These are phyloP conservation scores for Gloeostereum incarnatum DNA, from an alignment of 768 basidiomycete genomes.

Conservation along the genomic window DNA sequence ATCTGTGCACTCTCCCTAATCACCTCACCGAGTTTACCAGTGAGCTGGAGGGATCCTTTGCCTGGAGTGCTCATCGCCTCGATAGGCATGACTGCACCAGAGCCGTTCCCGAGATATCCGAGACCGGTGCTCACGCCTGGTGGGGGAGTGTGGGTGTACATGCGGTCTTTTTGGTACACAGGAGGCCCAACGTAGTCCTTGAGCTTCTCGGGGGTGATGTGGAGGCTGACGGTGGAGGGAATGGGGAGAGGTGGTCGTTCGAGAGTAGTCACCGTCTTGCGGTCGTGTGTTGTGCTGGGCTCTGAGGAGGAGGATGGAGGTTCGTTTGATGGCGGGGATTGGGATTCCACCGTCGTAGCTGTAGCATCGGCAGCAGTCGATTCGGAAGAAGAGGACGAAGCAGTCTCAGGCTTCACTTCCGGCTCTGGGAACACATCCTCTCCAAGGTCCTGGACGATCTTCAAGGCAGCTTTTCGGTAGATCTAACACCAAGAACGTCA, in stretches of 20 bases:
- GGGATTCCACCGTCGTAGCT: slow-evolving; percentile 4
- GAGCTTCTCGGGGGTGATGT: slow-evolving; percentile 78
- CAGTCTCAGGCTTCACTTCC: slow-evolving; percentile 9
- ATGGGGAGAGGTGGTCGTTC: slow-evolving; percentile 75
- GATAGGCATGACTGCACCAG: slow-evolving; percentile 94
- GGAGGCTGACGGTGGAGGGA: slow-evolving; percentile 69
- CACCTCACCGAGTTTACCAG: slow-evolving; percentile 97
- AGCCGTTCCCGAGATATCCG: slow-evolving; percentile 94
- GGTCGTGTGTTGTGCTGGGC: slow-evolving; percentile 19
- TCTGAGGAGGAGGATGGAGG: slow-evolving; percentile 5
- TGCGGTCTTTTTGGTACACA: slow-evolving; percentile 88
- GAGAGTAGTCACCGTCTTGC: slow-evolving; percentile 61
- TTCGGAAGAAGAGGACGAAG: too few relatives aligned
- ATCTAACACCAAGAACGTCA: slow-evolving; percentile 43
- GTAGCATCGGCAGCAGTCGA: slow-evolving; percentile 10
- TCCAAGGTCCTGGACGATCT: slow-evolving; percentile 83
- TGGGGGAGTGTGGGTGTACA: slow-evolving; percentile 76
- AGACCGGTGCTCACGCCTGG: slow-evolving; percentile 92
- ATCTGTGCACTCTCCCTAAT: slow-evolving; percentile 96
- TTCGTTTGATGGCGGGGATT: slow-evolving; percentile 8
- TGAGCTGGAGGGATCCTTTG: slow-evolving; percentile 84
- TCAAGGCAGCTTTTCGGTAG: slow-evolving; percentile 91
- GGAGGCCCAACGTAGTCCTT: slow-evolving; percentile 97
- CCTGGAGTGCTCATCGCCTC: slow-evolving; percentile 94
- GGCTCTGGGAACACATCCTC: slow-evolving; percentile 82